Percentiles rank a stretch among this genome's conserved stretches.
These are phyloP conservation scores for Cantharellus cinnabarinus DNA, from an alignment of 768 basidiomycete genomes.

Conservation along the genomic window DNA sequence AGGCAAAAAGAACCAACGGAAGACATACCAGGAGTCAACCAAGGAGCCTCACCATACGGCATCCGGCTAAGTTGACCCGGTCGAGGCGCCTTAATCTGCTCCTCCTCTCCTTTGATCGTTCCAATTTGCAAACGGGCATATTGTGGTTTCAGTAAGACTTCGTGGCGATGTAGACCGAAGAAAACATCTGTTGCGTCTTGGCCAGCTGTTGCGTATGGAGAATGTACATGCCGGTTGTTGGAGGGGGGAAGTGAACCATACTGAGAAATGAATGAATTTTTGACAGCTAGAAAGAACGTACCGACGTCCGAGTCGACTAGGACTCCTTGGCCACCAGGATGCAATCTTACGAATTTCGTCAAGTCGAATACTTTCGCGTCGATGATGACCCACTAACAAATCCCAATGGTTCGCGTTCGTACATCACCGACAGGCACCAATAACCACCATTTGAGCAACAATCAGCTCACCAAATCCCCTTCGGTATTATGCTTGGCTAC, in stretches of 20 bases:
- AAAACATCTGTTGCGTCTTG: constrained; percentile 62
- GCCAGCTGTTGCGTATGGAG: constrained; percentile 25
- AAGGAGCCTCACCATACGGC: constrained; percentile 74
- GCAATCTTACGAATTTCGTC: constrained; percentile 58
- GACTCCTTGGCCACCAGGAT: constrained; percentile 69
- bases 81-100: constrained; percentile 30
- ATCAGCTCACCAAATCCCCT: constrained; percentile 34
- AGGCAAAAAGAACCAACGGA: neutral
- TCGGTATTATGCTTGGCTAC: constrained; percentile 65
- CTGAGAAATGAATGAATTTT: constrained; percentile 5
- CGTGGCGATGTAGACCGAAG: constrained; percentile 69
- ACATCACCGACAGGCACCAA: neutral
- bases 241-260: neutral
- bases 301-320: constrained; percentile 45
- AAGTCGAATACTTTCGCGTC: constrained; percentile 70
- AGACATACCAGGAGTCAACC: constrained; percentile 27
- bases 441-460: neutral
- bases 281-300: constrained; percentile 16
- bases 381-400: constrained; percentile 51
- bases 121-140: constrained; percentile 54
- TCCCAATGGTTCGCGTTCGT: neutral
- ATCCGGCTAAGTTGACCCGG: constrained; percentile 51
- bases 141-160: constrained; percentile 55
- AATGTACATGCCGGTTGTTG: neutral
- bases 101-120: constrained; percentile 34